Conservation (phyloP, 768 basidiomycete species). For the Leccinellum luteum region DNA sequence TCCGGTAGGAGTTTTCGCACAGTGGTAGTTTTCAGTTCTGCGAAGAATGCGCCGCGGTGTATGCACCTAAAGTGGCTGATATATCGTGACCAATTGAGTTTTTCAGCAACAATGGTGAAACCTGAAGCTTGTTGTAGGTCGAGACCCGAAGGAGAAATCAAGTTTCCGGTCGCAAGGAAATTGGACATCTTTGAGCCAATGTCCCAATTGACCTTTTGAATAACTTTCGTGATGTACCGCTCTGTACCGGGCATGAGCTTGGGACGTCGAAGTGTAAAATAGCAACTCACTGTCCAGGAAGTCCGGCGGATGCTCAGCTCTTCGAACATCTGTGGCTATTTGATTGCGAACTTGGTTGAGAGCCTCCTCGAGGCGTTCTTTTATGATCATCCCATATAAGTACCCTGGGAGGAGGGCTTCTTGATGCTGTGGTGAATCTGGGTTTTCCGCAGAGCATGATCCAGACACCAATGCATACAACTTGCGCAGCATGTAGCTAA, state of each 20-base stretch:
- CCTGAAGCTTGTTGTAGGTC: constrained; percentile 97
- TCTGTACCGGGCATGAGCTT: constrained; percentile 41
- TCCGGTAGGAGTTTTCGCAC: constrained; percentile 96
- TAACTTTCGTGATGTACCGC: constrained; percentile 74
- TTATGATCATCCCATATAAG: constrained; percentile 96
- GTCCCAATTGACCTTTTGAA: constrained; percentile 83
- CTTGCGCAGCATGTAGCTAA: constrained; percentile 96
- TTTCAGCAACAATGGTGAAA: constrained; percentile 99
- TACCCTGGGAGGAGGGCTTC: constrained; percentile 93
- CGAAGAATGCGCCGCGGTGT: constrained; percentile 98
- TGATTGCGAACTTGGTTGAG: constrained; percentile 68
- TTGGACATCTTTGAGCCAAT: constrained; percentile 87
- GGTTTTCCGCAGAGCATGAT: constrained; percentile 90
- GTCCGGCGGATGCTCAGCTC: constrained; percentile 72
- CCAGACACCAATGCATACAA: constrained; percentile 88
- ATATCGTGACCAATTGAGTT: constrained; percentile 97
- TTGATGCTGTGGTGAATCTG: constrained; percentile 98
- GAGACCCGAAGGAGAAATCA: constrained; percentile 91
- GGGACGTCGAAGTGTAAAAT: not conserved
- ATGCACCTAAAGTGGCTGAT: constrained; percentile 98
- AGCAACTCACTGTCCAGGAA: constrained; percentile 76
- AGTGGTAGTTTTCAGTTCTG: constrained; percentile 95
- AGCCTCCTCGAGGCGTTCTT: constrained; percentile 92
- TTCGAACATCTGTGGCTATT: constrained; percentile 72
- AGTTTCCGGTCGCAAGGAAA: constrained; percentile 96